These are phyloP conservation scores for Neophaeococcomyces mojaviensis DNA, from an alignment of 2,329 filamentous ascomycete species.

Conservation along the genomic window DNA sequence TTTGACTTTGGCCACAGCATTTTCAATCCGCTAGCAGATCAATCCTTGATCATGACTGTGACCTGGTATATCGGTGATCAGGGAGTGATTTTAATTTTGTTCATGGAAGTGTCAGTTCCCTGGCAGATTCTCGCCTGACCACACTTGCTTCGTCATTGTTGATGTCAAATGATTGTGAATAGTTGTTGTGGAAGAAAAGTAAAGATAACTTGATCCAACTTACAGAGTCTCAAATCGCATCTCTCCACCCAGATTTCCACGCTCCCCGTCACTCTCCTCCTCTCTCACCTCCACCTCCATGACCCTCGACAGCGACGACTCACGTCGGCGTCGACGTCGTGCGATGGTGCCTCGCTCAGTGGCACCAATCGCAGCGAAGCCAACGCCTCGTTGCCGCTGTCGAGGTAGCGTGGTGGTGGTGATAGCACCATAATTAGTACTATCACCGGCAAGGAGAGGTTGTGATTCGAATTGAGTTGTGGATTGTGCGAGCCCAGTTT, in stretches of 20 bases:
- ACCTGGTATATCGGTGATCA: no score
- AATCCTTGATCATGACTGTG: no score
- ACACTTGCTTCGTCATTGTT: no score
- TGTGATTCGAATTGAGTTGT: not conserved
- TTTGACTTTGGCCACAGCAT: no score
- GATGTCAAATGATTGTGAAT: no score
- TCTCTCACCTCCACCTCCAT: not conserved
- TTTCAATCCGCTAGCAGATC: no score
- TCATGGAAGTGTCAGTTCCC: no score
- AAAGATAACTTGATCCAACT: slow-evolving; percentile 12
- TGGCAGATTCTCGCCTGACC: no score
- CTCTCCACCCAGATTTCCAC: slow-evolving; percentile 1
- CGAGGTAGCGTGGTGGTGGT: not conserved
- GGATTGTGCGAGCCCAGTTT: no score
- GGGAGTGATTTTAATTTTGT: no score
- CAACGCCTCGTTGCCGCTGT: not conserved
- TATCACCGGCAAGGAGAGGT: not conserved
- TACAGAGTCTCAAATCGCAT: slow-evolving; percentile 12
- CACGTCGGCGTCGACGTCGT: not conserved
- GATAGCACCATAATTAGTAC: not conserved
- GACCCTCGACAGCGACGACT: no score
- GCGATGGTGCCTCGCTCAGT: not conserved
- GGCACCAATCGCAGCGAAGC: not conserved
- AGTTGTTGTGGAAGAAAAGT: no score
- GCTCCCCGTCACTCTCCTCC: not conserved